Evolutionary conservation across 192 early-diverging fungal species (phyloP).

Genomic region (Paraglomus occultum): DNA sequence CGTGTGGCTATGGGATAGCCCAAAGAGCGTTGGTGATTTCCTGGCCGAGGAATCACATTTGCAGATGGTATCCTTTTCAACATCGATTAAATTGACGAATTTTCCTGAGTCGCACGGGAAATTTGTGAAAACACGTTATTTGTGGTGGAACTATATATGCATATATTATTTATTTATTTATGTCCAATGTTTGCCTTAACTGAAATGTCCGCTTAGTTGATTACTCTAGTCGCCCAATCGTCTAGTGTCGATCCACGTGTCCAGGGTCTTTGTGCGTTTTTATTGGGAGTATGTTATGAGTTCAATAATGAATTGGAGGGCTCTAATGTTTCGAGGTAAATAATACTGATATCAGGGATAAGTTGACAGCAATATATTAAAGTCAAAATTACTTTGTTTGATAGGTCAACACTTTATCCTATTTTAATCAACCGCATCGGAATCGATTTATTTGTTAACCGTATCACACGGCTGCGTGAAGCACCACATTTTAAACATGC

Average conservation of each 20-base stretch:
- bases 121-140: neutral
- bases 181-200: slow-evolving; percentile 5
- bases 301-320: slow-evolving; percentile 80
- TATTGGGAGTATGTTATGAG: slow-evolving; percentile 83
- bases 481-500: slow-evolving; percentile 77
- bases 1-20: slow-evolving; percentile 83
- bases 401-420: slow-evolving; percentile 70
- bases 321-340: slow-evolving; percentile 63
- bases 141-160: too few relatives aligned
- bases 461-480: slow-evolving; percentile 83
- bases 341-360: neutral
- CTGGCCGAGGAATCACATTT: slow-evolving; percentile 87
- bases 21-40: slow-evolving; percentile 75
- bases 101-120: neutral
- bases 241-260: slow-evolving; percentile 82
- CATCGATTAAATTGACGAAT: neutral
- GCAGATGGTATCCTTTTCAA: slow-evolving; percentile 68
- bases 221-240: slow-evolving; percentile 86
- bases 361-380: neutral
- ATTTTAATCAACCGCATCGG: slow-evolving; percentile 87
- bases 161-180: neutral
- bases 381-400: too few relatives aligned
- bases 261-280: slow-evolving; percentile 87
- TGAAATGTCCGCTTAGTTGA: slow-evolving; percentile 55
- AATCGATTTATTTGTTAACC: slow-evolving; percentile 78